Evolutionary conservation across 306 rosid species (phyloP).

Genomic region (Ochetophila trinervis): DNA sequence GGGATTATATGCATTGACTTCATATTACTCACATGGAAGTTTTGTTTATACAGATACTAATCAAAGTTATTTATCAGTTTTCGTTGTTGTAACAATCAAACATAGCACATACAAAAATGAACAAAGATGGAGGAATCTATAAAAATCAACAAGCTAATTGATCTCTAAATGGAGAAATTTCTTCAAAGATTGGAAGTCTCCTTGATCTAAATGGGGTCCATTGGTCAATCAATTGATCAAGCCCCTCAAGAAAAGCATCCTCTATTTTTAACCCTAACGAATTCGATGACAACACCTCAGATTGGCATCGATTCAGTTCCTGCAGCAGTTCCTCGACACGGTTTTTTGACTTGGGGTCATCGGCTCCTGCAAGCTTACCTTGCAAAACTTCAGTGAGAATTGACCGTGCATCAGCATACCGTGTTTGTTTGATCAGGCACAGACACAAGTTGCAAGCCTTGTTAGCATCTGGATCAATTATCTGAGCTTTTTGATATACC

Average conservation of each 20-base stretch:
- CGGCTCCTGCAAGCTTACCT: slow-evolving; percentile 46
- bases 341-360: slow-evolving; percentile 44
- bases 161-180: slow-evolving; percentile 73
- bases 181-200: slow-evolving; percentile 89
- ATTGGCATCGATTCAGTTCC: slow-evolving; percentile 37
- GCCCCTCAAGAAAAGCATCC: slow-evolving; percentile 61
- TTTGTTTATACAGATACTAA: neutral
- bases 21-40: too few relatives aligned
- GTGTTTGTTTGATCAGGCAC: slow-evolving; percentile 62
- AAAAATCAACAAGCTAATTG: slow-evolving; percentile 65
- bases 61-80: neutral
- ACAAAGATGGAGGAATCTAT: too few relatives aligned
- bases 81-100: neutral
- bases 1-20: too few relatives aligned
- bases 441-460: slow-evolving; percentile 77
- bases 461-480: slow-evolving; percentile 75
- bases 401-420: slow-evolving; percentile 46
- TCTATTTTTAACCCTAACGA: slow-evolving; percentile 33
- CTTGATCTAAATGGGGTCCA: slow-evolving; percentile 60
- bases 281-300: slow-evolving; percentile 12
- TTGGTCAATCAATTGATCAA: slow-evolving; percentile 52
- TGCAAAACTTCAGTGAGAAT: slow-evolving; percentile 48
- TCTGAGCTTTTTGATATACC: slow-evolving; percentile 71
- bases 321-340: slow-evolving; percentile 52
- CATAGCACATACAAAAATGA: neutral